Evolutionary conservation across 179 eudicot genomes (phyloP).

Genomic region (Monotropa hypopitys): DNA sequence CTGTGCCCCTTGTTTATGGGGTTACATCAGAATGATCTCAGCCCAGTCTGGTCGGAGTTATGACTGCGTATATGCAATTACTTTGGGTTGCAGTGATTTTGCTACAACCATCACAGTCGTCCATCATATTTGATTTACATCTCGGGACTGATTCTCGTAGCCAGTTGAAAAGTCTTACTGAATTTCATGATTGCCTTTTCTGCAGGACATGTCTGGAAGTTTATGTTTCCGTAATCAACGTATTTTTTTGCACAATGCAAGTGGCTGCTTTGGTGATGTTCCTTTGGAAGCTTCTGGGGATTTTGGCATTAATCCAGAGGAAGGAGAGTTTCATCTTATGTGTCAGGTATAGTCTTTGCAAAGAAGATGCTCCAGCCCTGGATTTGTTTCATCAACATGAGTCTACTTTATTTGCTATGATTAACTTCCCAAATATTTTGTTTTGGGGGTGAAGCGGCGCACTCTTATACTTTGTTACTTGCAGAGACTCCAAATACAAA

Average conservation of each 20-base stretch:
- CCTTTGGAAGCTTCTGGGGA: constrained; percentile 98
- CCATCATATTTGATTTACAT: constrained; percentile 1
- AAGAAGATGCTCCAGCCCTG: neutral
- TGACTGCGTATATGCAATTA: neutral
- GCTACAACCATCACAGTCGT: constrained; percentile 1
- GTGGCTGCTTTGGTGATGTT: constrained; percentile 89
- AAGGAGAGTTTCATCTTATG: constrained; percentile 97
- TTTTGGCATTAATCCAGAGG: constrained; percentile 93
- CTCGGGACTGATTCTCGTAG: neutral
- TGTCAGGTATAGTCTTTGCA: constrained; percentile 57
- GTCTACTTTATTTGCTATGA: neutral
- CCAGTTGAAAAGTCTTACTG: neutral
- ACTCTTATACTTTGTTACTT: neutral
- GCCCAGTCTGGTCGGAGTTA: neutral
- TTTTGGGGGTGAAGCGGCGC: neutral
- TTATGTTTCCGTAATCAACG: constrained; percentile 91
- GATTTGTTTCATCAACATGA: neutral
- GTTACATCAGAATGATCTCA: neutral
- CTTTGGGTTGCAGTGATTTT: neutral
- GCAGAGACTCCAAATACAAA: neutral
- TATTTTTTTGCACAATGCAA: constrained; percentile 81
- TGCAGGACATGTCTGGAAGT: constrained; percentile 68
- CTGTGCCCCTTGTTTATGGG: neutral
- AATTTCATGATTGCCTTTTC: constrained; percentile 3
- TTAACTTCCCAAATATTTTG: neutral